Percentiles rank a stretch among this genome's conserved stretches.
These are phyloP conservation scores for Umbelopsis vinacea DNA, from an alignment of 192 early-diverging fungal species.

Conservation along the genomic window DNA sequence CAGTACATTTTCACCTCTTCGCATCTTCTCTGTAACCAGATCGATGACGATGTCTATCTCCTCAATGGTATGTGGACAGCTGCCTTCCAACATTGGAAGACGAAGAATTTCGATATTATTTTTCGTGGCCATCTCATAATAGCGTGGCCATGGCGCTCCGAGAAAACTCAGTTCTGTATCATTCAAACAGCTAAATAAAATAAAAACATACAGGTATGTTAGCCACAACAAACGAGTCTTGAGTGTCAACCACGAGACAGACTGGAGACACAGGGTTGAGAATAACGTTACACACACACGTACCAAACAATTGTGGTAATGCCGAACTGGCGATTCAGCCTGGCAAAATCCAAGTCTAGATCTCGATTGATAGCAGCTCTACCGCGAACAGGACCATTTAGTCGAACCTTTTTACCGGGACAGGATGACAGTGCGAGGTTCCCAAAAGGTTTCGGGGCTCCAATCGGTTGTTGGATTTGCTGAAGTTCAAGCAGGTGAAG, in stretches of 20 bases:
- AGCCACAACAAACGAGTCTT: constrained; percentile 7
- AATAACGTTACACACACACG: constrained; percentile 19
- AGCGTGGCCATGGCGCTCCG: constrained; percentile 67
- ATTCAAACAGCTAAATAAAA: constrained; percentile 61
- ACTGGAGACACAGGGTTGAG: not conserved
- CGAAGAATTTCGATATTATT: constrained; percentile 63
- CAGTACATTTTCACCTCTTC: constrained; percentile 60
- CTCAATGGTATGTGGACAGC: constrained; percentile 58
- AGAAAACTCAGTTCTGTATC: constrained; percentile 69
- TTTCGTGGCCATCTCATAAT: constrained; percentile 52
- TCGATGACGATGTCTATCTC: constrained; percentile 61
- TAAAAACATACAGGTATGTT: constrained; percentile 17
- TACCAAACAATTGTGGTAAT: constrained; percentile 72
- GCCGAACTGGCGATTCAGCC: constrained; percentile 52
- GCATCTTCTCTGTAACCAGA: constrained; percentile 49
- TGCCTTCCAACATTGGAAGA: constrained; percentile 74
- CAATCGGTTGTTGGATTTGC: not conserved
- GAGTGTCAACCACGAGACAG: constrained; percentile 12
- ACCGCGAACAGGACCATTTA: constrained; percentile 71
- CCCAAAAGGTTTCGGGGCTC: constrained; percentile 35
- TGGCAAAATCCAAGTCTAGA: constrained; percentile 72
- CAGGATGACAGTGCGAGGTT: constrained; percentile 73
- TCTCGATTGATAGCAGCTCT: constrained; percentile 73
- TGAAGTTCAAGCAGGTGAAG: not conserved
- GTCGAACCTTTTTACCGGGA: constrained; percentile 81